phyloP scores from a whole-genome alignment of 176 grass and related monocot genomes.

The Eleusine coracana region DNA sequence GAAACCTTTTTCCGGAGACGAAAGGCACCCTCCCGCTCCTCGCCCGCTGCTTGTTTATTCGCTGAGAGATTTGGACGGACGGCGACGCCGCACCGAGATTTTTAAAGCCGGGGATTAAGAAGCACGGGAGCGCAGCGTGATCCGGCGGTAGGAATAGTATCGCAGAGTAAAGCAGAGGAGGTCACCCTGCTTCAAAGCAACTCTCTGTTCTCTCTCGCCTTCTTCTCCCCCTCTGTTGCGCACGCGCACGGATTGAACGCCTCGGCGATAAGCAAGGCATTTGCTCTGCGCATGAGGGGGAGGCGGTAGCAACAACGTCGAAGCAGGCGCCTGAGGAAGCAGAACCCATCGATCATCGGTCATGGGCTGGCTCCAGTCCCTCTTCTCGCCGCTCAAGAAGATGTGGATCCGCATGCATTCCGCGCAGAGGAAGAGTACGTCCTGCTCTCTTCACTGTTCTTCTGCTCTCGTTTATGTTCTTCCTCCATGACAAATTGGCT shows the following conservation, averaged over 20 bases:
- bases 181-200: conserved; percentile 65
- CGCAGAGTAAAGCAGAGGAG: conserved; percentile 39
- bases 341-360: neutral
- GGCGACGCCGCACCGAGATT: conserved; percentile 70
- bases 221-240: neutral
- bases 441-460: neutral
- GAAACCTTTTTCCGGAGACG: neutral
- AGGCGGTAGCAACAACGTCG: conserved; percentile 7
- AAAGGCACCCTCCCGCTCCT: neutral
- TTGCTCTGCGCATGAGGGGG: conserved; percentile 22
- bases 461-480: neutral
- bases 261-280: conserved; percentile 17
- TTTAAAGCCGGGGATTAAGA: conserved; percentile 61
- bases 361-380: conserved; percentile 83
- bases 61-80: conserved; percentile 57
- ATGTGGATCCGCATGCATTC: conserved; percentile 92
- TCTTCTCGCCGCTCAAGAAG: conserved; percentile 83
- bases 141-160: conserved; percentile 50
- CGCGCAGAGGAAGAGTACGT: conserved; percentile 74
- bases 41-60: conserved; percentile 36
- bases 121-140: conserved; percentile 43
- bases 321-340: neutral
- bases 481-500: neutral
- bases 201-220: neutral
- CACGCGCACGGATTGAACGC: neutral